These are phyloP conservation scores for Talaromyces sp. DNA, from an alignment of 2,329 filamentous ascomycete genomes.

Conservation along the genomic window DNA sequence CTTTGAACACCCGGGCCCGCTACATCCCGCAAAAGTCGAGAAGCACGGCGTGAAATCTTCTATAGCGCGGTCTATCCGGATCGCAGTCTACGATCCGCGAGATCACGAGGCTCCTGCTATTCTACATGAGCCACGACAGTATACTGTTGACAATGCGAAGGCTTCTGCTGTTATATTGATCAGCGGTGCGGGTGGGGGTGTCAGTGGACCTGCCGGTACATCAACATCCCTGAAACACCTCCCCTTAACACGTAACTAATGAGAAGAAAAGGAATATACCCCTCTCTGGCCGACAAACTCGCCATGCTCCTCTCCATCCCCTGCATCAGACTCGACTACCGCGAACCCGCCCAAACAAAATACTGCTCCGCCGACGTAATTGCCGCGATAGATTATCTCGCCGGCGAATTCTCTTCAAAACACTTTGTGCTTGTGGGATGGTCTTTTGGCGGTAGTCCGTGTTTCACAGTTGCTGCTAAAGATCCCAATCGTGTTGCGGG, in stretches of 20 bases:
- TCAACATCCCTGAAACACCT: neutral
- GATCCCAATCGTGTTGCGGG: constrained; percentile 33
- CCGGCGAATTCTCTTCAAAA: constrained; percentile 28
- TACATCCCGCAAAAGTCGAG: constrained; percentile 21
- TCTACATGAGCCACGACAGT: constrained; percentile 17
- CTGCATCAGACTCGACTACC: constrained; percentile 43
- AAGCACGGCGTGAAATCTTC: constrained; percentile 20
- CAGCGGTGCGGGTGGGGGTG: constrained; percentile 37
- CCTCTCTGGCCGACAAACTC: constrained; percentile 42
- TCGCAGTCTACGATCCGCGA: constrained; percentile 17
- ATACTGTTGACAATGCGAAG: constrained; percentile 16
- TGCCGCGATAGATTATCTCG: constrained; percentile 37
- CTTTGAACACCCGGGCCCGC: constrained; percentile 15
- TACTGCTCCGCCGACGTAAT: constrained; percentile 38
- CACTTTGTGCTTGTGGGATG: constrained; percentile 43
- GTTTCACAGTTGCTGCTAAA: constrained; percentile 35
- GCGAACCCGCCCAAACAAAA: constrained; percentile 32
- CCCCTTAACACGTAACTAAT: neutral
- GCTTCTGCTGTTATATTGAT: constrained; percentile 29
- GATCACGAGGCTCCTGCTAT: constrained; percentile 20
- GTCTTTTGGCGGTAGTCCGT: constrained; percentile 44
- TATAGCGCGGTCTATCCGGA: constrained; percentile 18
- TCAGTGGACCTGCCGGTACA: constrained; percentile 40
- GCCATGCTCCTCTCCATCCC: constrained; percentile 38
- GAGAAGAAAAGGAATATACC: constrained; percentile 30